Percentiles rank a stretch among this genome's conserved stretches.
phyloP scores from a whole-genome alignment of 805 yeast genomes.

The Myxozyma monticola region DNA sequence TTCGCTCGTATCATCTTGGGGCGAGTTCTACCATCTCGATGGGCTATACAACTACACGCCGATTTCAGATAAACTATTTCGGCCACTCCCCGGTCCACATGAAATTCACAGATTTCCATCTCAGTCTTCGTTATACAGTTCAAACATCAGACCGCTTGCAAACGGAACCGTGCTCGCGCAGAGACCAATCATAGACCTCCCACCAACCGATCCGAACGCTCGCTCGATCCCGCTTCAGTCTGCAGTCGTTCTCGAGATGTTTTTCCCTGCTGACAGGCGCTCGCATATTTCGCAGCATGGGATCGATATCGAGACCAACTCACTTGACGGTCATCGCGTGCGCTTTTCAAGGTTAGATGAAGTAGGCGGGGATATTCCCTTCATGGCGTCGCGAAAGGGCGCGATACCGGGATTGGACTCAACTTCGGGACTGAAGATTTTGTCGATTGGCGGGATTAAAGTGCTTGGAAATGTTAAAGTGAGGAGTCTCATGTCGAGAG shows the following conservation, averaged over 20 bases:
- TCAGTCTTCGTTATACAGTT: constrained; percentile 10
- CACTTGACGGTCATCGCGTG: constrained; percentile 30
- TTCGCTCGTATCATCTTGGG: constrained; percentile 40
- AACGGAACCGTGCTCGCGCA: constrained; percentile 1
- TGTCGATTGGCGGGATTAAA: constrained; percentile 20
- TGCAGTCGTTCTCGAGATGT: constrained; percentile 16
- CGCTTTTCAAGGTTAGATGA: constrained; percentile 10
- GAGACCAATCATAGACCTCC: constrained; percentile 22
- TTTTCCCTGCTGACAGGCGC: constrained; percentile 22
- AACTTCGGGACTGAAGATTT: constrained; percentile 4
- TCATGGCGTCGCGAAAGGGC: neutral
- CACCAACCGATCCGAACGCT: constrained; percentile 27
- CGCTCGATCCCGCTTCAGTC: constrained; percentile 18
- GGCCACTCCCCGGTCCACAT: neutral
- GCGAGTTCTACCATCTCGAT: constrained; percentile 36
- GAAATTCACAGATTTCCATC: constrained; percentile 9
- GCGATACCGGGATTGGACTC: no score
- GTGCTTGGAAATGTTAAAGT: constrained; percentile 25
- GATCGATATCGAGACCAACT: constrained; percentile 17
- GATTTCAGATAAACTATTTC: constrained; percentile 13
- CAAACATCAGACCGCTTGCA: constrained; percentile 10
- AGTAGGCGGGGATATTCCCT: neutral
- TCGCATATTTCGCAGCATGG: constrained; percentile 14
- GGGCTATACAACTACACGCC: constrained; percentile 26
- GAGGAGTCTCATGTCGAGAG: constrained; percentile 17